Evolutionary conservation across 805 yeast species (phyloP), one percentile per base, ranked within the genome.

Genomic region (Metschnikowia vanudenii): DNA sequence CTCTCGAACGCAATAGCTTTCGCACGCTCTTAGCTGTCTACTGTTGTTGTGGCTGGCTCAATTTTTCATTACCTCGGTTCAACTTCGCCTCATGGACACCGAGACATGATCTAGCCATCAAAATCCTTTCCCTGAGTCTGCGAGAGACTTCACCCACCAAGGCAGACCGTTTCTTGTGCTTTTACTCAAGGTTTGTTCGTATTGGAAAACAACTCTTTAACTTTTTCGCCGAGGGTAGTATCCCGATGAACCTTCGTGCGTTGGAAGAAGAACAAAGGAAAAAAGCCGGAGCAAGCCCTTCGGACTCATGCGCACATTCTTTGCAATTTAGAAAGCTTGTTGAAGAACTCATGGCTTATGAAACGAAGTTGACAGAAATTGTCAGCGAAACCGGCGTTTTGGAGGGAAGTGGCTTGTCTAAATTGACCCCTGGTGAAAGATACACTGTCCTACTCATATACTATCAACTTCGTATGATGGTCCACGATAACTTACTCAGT

Each of bases 401-500:
- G 34, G 29, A 26, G 12, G 37, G 19, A 9, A 35, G 16, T 16
- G 12, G 8, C 4, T 16, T 29, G 24, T 19, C 38, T 2, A 13
- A 9, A 11, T 35, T 43, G 20, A 10, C 32, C 2, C 32, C 33
- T 3, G 46, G 46, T 4, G 46, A 43, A n/a, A 37, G n/a, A 22
- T 31, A 16, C 16, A 26, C 30, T 14, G 14, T 46, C 31, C 46
- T 51, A 7, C 26, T 78, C 14, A 71, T 76, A 8, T 78, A 77
- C 55, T 75, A 76, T 55, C 81, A 78, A 52, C 57, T 78, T 28
- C 54, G 76, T 35, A 73, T 78, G 74, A 68, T 76, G 24, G 69
- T 76, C 65, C 76, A 79, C 53, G 82, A 79, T 52, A 75, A 71
- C 50, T 65, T 77, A 22, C 76, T 77, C n/a, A 74, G 76, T 55